Conservation (phyloP, 164 flowering plant genomes). For the Macadamia tetraphylla region DNA sequence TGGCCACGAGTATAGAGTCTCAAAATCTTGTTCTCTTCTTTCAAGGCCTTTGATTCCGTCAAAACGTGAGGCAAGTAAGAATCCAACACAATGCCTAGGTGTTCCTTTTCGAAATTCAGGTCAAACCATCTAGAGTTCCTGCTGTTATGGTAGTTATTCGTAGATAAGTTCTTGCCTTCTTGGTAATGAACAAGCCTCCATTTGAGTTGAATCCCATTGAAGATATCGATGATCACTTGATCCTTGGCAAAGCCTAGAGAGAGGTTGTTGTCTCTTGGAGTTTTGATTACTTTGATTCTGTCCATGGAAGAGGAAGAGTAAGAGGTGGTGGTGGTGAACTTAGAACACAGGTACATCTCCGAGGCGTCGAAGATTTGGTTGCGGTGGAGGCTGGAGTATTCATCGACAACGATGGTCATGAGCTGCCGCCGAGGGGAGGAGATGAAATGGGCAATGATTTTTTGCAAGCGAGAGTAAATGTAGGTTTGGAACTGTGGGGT, state of each 20-base stretch:
- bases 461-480: no score
- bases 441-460: no score
- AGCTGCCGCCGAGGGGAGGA: constrained; percentile 14
- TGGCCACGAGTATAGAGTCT: no score
- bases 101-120: constrained; percentile 29
- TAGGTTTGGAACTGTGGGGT: no score
- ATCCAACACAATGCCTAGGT: constrained; percentile 2
- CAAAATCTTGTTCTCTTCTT: background rate
- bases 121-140: constrained; percentile 19
- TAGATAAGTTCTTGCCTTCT: no score
- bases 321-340: background rate
- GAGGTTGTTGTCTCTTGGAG: constrained; percentile 8
- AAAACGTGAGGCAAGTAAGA: constrained; percentile 8
- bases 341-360: constrained; percentile 14
- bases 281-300: constrained; percentile 18
- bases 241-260: background rate
- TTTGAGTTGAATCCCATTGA: no score
- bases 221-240: no score
- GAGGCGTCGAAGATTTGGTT: constrained; percentile 22
- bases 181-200: no score
- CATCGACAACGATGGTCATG: constrained; percentile 27
- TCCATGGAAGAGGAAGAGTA: background rate
- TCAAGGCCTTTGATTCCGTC: background rate
- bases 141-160: background rate
- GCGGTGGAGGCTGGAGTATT: constrained; percentile 7